Base-by-base conservation (phyloP, 768 basidiomycete genomes). In the Hypholoma fasciculare region DNA sequence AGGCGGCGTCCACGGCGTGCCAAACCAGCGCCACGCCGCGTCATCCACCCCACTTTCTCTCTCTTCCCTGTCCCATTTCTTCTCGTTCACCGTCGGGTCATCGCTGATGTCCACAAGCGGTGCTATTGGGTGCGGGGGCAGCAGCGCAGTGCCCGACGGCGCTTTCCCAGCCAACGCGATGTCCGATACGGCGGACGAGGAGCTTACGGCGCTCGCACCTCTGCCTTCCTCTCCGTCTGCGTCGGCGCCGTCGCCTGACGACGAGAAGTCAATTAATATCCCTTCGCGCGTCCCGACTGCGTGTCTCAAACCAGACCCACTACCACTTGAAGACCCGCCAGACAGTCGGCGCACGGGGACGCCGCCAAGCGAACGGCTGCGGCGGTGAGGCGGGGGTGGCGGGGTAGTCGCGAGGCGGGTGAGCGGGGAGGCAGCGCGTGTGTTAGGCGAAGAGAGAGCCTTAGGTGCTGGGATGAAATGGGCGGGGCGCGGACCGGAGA, bases 291-390 rank as follows among this genome's bases (percentile, higher is more conserved):
- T 14, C 23, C 47, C 63, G 17, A 67, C 38, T 14, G 57, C 55
- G 48, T 68, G 59, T 26, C 67, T 49, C 40, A 70, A 38, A 4
- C 62, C 65, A 4, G 65, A 67, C 17, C 39, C 50, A 14, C 26
- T 27, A 23, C 23, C 23, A 23, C 23, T 23, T 23, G 23, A 23
- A 0, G 63, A 65, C 9, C 66, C 60, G 12, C 58, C 55, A 14
- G 62, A 66, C 8, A 67, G 58, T 16, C 68, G 65, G 8, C 69
- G 64, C 4, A 70, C 65, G n/a, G 67, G 60, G 16, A 70, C 65
- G 17, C 69, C 69, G 12, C 69, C 69, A 19, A 70, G 61, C 43
- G 67, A 68, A 48, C 62, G 59, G 37, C 65, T 68, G 16, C 69
- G 64, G 44, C 61, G 60, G 27, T 64, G 57, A n/a, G 60, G 62